A percentile compares a stretch with the other conserved stretches of the same genome.
Conservation (phyloP, 305 asterid genomes). For the Fraxinus ornus region DNA sequence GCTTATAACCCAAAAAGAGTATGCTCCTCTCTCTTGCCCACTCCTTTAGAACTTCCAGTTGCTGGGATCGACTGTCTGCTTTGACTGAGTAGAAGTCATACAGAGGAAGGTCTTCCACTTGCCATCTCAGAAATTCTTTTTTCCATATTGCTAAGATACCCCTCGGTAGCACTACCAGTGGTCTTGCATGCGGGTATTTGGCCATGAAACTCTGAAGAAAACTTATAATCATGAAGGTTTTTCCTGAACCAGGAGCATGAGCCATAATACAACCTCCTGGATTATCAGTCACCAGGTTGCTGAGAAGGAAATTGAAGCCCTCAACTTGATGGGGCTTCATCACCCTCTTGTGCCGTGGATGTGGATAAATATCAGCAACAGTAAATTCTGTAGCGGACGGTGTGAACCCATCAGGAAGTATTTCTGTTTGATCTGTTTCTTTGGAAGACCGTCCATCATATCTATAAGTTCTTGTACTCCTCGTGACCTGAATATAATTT, state of each 20-base stretch:
- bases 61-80: conserved; percentile 30
- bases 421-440: neutral
- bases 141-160: neutral
- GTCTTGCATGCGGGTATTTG: neutral
- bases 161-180: neutral
- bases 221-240: conserved; percentile 6
- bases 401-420: neutral
- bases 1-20: conserved; percentile 26
- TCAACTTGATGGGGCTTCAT: conserved; percentile 50
- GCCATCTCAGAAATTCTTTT: neutral
- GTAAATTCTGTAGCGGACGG: neutral
- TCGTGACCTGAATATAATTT: neutral
- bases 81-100: conserved; percentile 29
- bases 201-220: conserved; percentile 7
- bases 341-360: conserved; percentile 4
- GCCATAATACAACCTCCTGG: conserved; percentile 2
- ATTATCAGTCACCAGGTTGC: conserved; percentile 32
- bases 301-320: conserved; percentile 88
- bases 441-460: neutral
- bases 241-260: conserved; percentile 8
- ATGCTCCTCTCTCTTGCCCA: conserved; percentile 29
- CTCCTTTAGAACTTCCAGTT: conserved; percentile 21
- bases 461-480: neutral
- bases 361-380: neutral
- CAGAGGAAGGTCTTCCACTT: neutral